Percentiles rank a stretch among this genome's conserved stretches.
These are phyloP conservation scores for Pneumocystis murina DNA, from an alignment of 1,139 yeast species.

Conservation along the genomic window DNA sequence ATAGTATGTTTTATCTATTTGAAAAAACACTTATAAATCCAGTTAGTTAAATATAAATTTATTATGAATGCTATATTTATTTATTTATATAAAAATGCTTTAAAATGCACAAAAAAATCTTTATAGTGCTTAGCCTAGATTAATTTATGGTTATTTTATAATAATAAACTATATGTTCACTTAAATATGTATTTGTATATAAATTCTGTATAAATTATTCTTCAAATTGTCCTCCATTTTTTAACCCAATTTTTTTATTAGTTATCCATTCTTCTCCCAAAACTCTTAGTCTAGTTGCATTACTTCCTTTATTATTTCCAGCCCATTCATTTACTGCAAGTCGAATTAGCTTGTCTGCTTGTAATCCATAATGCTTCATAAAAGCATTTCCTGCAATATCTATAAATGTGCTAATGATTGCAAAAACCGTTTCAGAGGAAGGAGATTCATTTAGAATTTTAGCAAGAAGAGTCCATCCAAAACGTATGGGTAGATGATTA, in stretches of 20 bases:
- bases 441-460: constrained; percentile 47
- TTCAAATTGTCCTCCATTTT: constrained; percentile 1
- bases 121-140: too few relatives aligned
- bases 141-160: not conserved
- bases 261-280: not conserved
- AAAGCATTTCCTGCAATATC: constrained; percentile 59
- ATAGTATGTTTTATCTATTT: too few relatives aligned
- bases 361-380: constrained; percentile 44
- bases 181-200: not conserved
- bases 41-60: too few relatives aligned
- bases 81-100: too few relatives aligned
- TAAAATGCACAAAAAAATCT: too few relatives aligned
- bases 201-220: not conserved
- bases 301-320: not conserved
- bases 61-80: too few relatives aligned
- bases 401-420: constrained; percentile 78
- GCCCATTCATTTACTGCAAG: constrained; percentile 2
- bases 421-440: constrained; percentile 42
- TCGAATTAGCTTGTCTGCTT: constrained; percentile 47
- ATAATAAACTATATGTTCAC: not conserved
- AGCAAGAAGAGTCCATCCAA: constrained; percentile 58
- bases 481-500: constrained; percentile 37
- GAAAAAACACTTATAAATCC: too few relatives aligned
- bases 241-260: not conserved
- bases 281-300: not conserved